Evolutionary conservation across 495 filamentous ascomycete genomes (phyloP).

Genomic region (Cercophora newfieldiana): DNA sequence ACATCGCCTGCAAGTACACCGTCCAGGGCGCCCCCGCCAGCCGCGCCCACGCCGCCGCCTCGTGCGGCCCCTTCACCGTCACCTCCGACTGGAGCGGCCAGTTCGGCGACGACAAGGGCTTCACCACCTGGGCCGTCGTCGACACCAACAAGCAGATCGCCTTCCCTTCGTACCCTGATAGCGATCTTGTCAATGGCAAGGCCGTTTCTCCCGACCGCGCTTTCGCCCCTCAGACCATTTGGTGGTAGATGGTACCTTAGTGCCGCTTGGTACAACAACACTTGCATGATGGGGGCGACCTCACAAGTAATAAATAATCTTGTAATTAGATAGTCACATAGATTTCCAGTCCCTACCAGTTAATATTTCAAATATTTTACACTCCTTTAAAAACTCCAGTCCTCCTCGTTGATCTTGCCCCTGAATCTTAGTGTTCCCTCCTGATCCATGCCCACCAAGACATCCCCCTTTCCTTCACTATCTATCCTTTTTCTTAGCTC

Average conservation of each 20-base stretch:
- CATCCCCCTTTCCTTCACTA: neutral
- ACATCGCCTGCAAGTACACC: conserved; percentile 39
- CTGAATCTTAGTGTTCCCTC: neutral
- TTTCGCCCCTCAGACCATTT: conserved; percentile 40
- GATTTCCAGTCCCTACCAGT: too few relatives aligned
- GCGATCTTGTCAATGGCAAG: conserved; percentile 44
- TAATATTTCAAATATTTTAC: neutral
- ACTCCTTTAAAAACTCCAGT: neutral
- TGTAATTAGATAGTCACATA: too few relatives aligned
- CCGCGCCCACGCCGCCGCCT: conserved; percentile 39
- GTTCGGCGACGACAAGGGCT: conserved; percentile 53
- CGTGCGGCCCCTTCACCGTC: conserved; percentile 52
- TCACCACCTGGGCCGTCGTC: conserved; percentile 54
- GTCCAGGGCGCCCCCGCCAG: conserved; percentile 45
- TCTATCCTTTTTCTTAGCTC: neutral
- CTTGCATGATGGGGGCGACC: too few relatives aligned
- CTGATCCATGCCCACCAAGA: neutral
- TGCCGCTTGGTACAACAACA: too few relatives aligned
- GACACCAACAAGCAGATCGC: conserved; percentile 44
- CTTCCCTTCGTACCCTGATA: conserved; percentile 53
- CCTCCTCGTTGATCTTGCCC: neutral
- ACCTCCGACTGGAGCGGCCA: conserved; percentile 58
- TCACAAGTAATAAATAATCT: too few relatives aligned
- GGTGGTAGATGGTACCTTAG: too few relatives aligned
- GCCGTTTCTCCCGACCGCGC: conserved; percentile 54